Percentiles rank a stretch among this genome's conserved stretches.
Evolutionary conservation across 1,284 basidiomycete genomes (phyloP).

Genomic region (Ustilago loliicola): DNA sequence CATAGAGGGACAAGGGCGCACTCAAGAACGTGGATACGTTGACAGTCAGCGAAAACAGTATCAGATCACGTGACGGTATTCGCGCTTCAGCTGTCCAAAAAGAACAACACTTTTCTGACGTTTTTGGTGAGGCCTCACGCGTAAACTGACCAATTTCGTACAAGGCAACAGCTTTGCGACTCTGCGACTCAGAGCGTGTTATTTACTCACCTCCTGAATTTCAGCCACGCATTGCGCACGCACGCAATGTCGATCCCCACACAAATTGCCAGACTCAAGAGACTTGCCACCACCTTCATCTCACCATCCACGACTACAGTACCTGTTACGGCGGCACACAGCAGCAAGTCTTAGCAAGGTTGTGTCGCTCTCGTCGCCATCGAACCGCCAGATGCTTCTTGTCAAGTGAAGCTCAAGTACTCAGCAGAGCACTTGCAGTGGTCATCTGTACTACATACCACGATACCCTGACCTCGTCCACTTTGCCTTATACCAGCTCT

Average conservation of each 20-base stretch:
- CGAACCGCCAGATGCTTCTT: background rate
- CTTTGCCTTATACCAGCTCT: background rate
- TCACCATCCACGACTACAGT: constrained; percentile 4
- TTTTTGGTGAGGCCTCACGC: constrained; percentile 1
- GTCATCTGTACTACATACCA: background rate
- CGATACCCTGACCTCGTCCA: background rate
- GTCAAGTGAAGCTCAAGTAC: background rate
- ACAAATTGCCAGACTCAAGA: background rate
- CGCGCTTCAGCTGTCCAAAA: constrained; percentile 8
- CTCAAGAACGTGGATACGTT: no score
- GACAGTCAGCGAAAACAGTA: background rate
- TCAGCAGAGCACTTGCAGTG: background rate
- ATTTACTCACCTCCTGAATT: background rate
- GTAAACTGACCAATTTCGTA: background rate
- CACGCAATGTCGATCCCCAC: constrained; percentile 22
- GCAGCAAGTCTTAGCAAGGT: background rate
- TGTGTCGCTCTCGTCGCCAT: background rate
- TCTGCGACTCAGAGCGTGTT: background rate
- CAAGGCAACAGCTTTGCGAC: background rate
- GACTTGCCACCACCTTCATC: constrained; percentile 12
- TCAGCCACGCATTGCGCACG: constrained; percentile 2
- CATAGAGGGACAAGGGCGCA: no score
- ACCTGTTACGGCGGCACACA: background rate
- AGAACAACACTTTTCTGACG: constrained; percentile 30
- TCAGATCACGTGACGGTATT: constrained; percentile 22